Evolutionary conservation across 768 basidiomycete species (phyloP), one percentile per base, ranked within the genome.

Genomic region (Suillus discolor): DNA sequence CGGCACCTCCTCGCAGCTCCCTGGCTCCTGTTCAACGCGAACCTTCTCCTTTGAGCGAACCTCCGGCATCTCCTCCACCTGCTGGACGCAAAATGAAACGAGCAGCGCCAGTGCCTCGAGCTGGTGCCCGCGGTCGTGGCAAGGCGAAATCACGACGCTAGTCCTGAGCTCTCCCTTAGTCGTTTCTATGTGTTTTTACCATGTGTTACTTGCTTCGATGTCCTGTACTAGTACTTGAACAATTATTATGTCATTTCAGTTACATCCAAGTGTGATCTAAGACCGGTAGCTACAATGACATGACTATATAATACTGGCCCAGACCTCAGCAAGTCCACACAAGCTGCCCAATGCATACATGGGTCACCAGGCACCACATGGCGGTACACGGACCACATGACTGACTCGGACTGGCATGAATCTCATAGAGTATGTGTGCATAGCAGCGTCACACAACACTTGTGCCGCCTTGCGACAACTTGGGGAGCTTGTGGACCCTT

Each of bases 261-360:
- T 23, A 11, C 47, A 49, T 49, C 13, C 23, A 23, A 49, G 47
- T 23, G 23, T 23, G 47, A 49, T 49, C 23, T 49, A 49, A 49
- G 47, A 23, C 47, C 25, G 2, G 47, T 49, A 49, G n/a, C 16
- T 34, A 54, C 31, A 31, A 54, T 54, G 11, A 20, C 18, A 34
- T 55, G 54, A 20, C 54, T 20, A 34, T 20, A 20, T 34, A 34
- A 55, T 34, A 11, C 31, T 34, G 54, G 54, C 8, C 31, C 53
- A 54, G 53, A 54, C 31, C 31, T 34, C 53, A 54, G 53, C 53
- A n/a, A 54, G 53, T 54, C 53, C 31, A 55, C 18, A 9, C 28
- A 36, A 23, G 53, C 31, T 34, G 18, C 6, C 53, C 31, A 34
- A 34, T 31, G 20, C 34, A 55, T 55, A 34, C 13, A 55, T 34